Conservation (phyloP, 2,329 filamentous ascomycete species). For the Plenodomus biglobosus region DNA sequence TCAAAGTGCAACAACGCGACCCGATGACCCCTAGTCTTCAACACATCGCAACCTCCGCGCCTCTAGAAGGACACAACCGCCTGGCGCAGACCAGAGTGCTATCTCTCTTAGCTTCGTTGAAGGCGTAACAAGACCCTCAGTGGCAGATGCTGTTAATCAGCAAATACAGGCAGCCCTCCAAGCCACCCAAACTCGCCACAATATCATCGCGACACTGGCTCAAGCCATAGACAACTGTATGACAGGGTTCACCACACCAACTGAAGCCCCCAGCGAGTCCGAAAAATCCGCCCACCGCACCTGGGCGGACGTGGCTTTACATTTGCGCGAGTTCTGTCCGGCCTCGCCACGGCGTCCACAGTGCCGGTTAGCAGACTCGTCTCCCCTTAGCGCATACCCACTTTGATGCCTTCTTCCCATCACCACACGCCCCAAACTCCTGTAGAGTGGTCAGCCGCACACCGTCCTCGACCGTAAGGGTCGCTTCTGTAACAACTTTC, state of each 20-base stretch:
- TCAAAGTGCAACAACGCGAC: neutral
- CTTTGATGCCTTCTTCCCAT: neutral
- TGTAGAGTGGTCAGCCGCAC: no score
- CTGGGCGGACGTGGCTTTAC: no score
- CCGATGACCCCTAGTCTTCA: neutral
- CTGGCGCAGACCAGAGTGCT: neutral
- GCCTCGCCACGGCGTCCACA: neutral
- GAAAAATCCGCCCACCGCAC: no score
- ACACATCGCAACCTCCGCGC: neutral
- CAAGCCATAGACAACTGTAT: conserved; percentile 4
- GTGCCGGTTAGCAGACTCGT: conserved; percentile 1
- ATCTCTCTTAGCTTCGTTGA: conserved; percentile 1
- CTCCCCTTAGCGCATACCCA: neutral
- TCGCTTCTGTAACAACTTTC: no score
- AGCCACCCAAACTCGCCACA: conserved; percentile 4
- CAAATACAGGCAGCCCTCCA: conserved; percentile 5
- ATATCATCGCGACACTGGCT: neutral
- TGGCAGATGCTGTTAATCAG: conserved; percentile 3
- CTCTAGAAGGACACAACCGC: neutral
- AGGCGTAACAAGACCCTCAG: conserved; percentile 3
- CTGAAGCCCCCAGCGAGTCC: conserved; percentile 6
- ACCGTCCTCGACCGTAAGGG: no score
- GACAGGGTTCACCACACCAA: neutral
- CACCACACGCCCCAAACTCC: neutral
- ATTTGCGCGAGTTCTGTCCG: neutral